A percentile compares a stretch with the other conserved stretches of the same genome.
phyloP scores from a whole-genome alignment of 1,284 basidiomycete species.

The Porogramme epimiltina region DNA sequence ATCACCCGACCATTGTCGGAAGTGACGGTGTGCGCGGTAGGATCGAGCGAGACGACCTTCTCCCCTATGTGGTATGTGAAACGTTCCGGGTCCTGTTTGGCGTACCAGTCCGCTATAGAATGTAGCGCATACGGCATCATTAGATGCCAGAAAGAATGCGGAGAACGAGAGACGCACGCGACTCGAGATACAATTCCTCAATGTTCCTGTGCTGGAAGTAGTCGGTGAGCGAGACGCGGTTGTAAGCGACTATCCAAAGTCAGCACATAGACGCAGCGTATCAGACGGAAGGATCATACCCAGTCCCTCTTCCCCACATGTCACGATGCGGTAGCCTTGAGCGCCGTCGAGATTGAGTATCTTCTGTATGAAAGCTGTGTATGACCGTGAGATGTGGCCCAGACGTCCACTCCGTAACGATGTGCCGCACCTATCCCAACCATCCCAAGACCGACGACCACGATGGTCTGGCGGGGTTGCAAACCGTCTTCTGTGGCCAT shows the following conservation, averaged over 20 bases:
- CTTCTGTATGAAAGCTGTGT: conserved; percentile 65
- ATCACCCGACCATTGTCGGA: conserved; percentile 52
- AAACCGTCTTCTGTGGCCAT: too few relatives aligned
- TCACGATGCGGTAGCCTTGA: conserved; percentile 55
- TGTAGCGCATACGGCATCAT: too few relatives aligned
- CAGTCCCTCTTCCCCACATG: conserved; percentile 58
- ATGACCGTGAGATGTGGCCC: neutral
- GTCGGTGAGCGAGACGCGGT: conserved; percentile 61
- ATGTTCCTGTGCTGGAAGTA: conserved; percentile 68
- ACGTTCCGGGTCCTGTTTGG: conserved; percentile 52
- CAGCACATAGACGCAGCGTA: too few relatives aligned
- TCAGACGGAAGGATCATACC: too few relatives aligned
- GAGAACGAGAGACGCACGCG: conserved; percentile 35
- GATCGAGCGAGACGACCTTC: conserved; percentile 51
- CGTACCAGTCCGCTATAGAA: conserved; percentile 55
- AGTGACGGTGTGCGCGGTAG: conserved; percentile 44
- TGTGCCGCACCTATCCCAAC: conserved; percentile 57
- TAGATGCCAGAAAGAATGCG: too few relatives aligned
- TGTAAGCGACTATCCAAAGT: conserved; percentile 40
- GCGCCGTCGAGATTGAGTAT: conserved; percentile 55
- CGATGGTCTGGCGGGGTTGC: conserved; percentile 37
- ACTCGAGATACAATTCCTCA: conserved; percentile 69
- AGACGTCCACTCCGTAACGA: neutral
- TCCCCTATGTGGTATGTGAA: conserved; percentile 58
- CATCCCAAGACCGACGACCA: conserved; percentile 71